A percentile compares a stretch with the other conserved stretches of the same genome.
phyloP scores from a whole-genome alignment of 2,329 filamentous ascomycete species.

The Setomelanomma holmii region DNA sequence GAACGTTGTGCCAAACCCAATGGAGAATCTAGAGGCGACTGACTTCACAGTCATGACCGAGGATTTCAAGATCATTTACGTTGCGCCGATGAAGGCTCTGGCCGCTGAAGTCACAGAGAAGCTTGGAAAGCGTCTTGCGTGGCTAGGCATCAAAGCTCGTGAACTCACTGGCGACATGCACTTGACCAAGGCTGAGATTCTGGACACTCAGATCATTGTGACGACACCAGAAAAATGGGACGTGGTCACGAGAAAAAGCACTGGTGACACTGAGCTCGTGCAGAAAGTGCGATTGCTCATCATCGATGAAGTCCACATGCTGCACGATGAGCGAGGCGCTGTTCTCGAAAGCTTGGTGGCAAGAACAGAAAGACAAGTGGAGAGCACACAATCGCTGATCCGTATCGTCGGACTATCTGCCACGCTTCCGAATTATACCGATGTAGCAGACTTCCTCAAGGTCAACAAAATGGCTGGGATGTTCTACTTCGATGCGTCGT shows the following conservation, averaged over 20 bases:
- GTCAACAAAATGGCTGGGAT: conserved; percentile 92
- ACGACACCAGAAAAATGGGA: conserved; percentile 99
- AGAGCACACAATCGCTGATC: conserved; percentile 96
- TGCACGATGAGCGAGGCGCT: conserved; percentile 95
- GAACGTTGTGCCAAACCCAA: conserved; percentile 80
- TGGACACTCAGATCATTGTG: conserved; percentile 96
- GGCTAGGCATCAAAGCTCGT: conserved; percentile 90
- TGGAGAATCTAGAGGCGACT: conserved; percentile 73
- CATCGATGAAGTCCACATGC: conserved; percentile 99
- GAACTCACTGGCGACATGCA: conserved; percentile 99
- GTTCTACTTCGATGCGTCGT: conserved; percentile 97
- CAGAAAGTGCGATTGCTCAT: conserved; percentile 96
- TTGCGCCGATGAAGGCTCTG: conserved; percentile 97
- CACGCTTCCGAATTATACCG: conserved; percentile 93
- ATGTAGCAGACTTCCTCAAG: conserved; percentile 95
- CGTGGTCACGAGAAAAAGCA: conserved; percentile 95
- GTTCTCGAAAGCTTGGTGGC: conserved; percentile 96
- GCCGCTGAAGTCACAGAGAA: conserved; percentile 97
- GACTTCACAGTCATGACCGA: conserved; percentile 85
- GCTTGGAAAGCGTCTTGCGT: conserved; percentile 86
- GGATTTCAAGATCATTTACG: conserved; percentile 98
- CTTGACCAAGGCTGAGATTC: conserved; percentile 92
- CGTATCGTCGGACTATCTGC: conserved; percentile 95
- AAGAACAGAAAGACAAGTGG: conserved; percentile 92
- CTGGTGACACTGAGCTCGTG: conserved; percentile 94